Percentiles rank a stretch among this genome's conserved stretches.
phyloP scores from a whole-genome alignment of 2,329 filamentous ascomycete genomes.

The Microcyclospora tardicrescens region DNA sequence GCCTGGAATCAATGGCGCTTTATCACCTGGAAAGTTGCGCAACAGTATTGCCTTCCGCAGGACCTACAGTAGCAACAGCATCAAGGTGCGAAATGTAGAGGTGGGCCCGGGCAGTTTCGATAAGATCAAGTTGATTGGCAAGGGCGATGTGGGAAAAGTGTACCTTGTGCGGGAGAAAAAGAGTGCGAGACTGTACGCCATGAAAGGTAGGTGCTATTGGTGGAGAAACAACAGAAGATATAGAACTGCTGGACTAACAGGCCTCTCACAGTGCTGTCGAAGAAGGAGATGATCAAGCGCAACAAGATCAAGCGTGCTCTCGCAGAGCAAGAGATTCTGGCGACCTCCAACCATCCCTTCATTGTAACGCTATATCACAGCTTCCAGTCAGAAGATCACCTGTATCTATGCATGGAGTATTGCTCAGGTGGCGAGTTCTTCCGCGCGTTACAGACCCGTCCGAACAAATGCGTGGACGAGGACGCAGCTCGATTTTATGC shows the following conservation, averaged over 20 bases:
- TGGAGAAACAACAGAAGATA: slow-evolving; percentile 1
- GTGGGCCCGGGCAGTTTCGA: slow-evolving; percentile 92
- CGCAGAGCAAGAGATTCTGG: slow-evolving; percentile 93
- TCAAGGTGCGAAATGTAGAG: slow-evolving; percentile 95
- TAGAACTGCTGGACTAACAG: background rate
- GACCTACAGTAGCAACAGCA: slow-evolving; percentile 98
- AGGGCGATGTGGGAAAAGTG: slow-evolving; percentile 96
- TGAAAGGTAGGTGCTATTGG: slow-evolving; percentile 63
- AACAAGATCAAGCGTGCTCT: slow-evolving; percentile 99
- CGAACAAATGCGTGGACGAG: slow-evolving; percentile 93
- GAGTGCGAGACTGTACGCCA: slow-evolving; percentile 85
- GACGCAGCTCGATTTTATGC: slow-evolving; percentile 96
- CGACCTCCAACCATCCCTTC: slow-evolving; percentile 97
- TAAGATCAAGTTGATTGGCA: slow-evolving; percentile 98
- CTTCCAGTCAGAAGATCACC: slow-evolving; percentile 95
- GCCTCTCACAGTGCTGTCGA: slow-evolving; percentile 64
- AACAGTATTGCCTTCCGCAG: slow-evolving; percentile 66
- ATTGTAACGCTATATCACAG: slow-evolving; percentile 98
- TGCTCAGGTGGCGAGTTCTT: slow-evolving; percentile 99
- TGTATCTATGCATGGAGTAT: slow-evolving; percentile 99
- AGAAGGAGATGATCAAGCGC: slow-evolving; percentile 99
- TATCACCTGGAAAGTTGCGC: slow-evolving; percentile 52
- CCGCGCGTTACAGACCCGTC: slow-evolving; percentile 84
- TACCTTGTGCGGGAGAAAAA: slow-evolving; percentile 98
- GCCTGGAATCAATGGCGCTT: slow-evolving; percentile 43